Percentiles rank a stretch among this genome's conserved stretches.
Evolutionary conservation across 495 filamentous ascomycete genomes (phyloP).

Genomic region (Acidiella bohemica): DNA sequence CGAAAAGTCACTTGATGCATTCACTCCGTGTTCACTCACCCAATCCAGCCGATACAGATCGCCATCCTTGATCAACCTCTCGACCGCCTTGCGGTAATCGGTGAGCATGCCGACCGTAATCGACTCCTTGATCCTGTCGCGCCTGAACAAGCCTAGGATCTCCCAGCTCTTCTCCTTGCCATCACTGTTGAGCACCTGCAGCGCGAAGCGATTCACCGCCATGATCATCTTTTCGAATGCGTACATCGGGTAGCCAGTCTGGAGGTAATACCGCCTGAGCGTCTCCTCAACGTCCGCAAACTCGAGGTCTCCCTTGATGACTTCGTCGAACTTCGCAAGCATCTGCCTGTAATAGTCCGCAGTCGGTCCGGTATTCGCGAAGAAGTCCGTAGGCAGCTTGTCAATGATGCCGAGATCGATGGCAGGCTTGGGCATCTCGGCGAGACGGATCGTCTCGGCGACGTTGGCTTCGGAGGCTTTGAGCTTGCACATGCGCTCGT

Average conservation of each 20-base stretch:
- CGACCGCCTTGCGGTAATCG: constrained; percentile 71
- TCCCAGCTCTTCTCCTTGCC: constrained; percentile 82
- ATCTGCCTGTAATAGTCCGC: constrained; percentile 60
- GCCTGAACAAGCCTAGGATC: constrained; percentile 68
- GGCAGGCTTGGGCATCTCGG: constrained; percentile 60
- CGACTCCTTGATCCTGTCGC: constrained; percentile 62
- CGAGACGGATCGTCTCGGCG: constrained; percentile 53
- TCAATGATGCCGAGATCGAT: constrained; percentile 63
- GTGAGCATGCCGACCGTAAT: constrained; percentile 78
- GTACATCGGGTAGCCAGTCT: constrained; percentile 80
- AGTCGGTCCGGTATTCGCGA: constrained; percentile 48
- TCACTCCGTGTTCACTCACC: no score
- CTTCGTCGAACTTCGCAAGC: constrained; percentile 52
- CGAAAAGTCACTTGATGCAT: neutral
- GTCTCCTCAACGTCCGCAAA: constrained; percentile 71
- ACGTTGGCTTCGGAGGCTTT: constrained; percentile 65
- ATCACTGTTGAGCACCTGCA: constrained; percentile 62
- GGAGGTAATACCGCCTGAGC: constrained; percentile 75
- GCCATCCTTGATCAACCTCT: constrained; percentile 75
- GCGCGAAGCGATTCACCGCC: constrained; percentile 59
- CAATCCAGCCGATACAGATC: constrained; percentile 76
- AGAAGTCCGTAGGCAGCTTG: constrained; percentile 67
- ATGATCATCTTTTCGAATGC: constrained; percentile 73
- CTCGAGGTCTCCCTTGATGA: constrained; percentile 63
- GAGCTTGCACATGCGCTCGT: constrained; percentile 65